Conservation (phyloP, 1,284 basidiomycete species). For the Sutorius eximius region DNA sequence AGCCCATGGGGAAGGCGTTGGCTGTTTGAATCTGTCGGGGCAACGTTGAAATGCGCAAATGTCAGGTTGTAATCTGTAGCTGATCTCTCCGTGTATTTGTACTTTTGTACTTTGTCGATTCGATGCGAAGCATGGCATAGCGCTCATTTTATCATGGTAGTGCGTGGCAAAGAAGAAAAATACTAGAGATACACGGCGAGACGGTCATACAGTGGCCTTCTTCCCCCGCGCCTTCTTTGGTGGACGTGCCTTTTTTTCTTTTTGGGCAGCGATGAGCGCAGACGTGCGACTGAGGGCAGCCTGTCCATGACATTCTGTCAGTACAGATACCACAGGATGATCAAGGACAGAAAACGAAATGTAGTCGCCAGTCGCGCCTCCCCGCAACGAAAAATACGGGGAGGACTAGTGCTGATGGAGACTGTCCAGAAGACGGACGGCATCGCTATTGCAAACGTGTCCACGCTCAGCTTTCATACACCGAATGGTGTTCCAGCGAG, state of each 20-base stretch:
- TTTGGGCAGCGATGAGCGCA: constrained; percentile 69
- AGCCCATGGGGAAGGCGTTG: constrained; percentile 54
- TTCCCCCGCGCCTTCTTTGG: constrained; percentile 76
- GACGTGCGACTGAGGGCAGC: constrained; percentile 81
- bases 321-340: constrained; percentile 14
- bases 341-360: constrained; percentile 15
- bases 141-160: constrained; percentile 20
- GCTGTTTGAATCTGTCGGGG: constrained; percentile 29
- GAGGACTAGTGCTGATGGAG: constrained; percentile 22
- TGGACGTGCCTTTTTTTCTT: constrained; percentile 70
- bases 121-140: neutral
- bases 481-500: constrained; percentile 64
- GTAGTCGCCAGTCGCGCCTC: constrained; percentile 28
- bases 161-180: constrained; percentile 19
- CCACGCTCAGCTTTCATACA: constrained; percentile 81
- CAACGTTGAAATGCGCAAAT: too few relatives aligned
- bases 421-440: constrained; percentile 22
- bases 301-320: constrained; percentile 42
- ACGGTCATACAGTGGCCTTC: constrained; percentile 47
- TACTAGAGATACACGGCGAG: constrained; percentile 26
- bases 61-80: neutral
- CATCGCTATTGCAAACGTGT: constrained; percentile 77
- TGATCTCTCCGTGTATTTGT: constrained; percentile 21
- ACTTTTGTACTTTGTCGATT: neutral
- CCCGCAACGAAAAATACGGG: constrained; percentile 11